Conservation (phyloP, 768 basidiomycete species). For the Xerocomus potaroensis region DNA sequence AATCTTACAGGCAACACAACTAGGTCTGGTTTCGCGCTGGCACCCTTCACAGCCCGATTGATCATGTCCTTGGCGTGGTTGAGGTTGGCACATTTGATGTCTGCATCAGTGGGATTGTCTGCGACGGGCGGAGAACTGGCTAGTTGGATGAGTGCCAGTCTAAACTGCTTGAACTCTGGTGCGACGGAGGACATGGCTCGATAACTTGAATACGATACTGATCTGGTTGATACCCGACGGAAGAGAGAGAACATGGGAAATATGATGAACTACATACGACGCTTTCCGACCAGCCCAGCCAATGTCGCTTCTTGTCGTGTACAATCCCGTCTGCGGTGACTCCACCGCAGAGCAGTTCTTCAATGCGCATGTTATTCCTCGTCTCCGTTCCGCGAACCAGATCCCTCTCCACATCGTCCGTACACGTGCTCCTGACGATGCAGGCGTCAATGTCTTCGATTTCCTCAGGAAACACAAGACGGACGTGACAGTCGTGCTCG, state of each 20-base stretch:
- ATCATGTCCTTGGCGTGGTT: slow-evolving; percentile 80
- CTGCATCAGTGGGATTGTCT: slow-evolving; percentile 27
- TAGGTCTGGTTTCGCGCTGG: slow-evolving; percentile 57
- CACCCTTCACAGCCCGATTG: slow-evolving; percentile 53
- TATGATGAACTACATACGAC: too few species aligned
- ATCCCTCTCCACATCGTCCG: slow-evolving; percentile 34
- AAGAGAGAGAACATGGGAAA: slow-evolving; percentile 13
- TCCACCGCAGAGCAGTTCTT: slow-evolving; percentile 54
- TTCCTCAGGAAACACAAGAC: slow-evolving; percentile 35
- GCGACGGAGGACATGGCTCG: slow-evolving; percentile 31
- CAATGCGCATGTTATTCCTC: slow-evolving; percentile 56
- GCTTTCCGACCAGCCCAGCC: neutral
- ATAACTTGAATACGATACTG: neutral
- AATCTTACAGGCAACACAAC: slow-evolving; percentile 77
- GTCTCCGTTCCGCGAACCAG: slow-evolving; percentile 42
- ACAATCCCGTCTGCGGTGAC: slow-evolving; percentile 75
- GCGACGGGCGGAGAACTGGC: slow-evolving; percentile 54
- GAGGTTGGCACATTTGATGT: slow-evolving; percentile 69
- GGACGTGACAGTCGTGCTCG: slow-evolving; percentile 49
- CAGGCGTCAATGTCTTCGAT: slow-evolving; percentile 43
- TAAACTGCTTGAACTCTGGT: slow-evolving; percentile 62
- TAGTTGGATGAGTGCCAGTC: slow-evolving; percentile 86
- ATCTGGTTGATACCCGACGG: slow-evolving; percentile 6
- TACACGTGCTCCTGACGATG: slow-evolving; percentile 54
- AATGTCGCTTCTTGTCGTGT: slow-evolving; percentile 60